A percentile compares a stretch with the other conserved stretches of the same genome.
phyloP scores from a whole-genome alignment of 2,329 filamentous ascomycete genomes.

The Leptodontidium sp. region DNA sequence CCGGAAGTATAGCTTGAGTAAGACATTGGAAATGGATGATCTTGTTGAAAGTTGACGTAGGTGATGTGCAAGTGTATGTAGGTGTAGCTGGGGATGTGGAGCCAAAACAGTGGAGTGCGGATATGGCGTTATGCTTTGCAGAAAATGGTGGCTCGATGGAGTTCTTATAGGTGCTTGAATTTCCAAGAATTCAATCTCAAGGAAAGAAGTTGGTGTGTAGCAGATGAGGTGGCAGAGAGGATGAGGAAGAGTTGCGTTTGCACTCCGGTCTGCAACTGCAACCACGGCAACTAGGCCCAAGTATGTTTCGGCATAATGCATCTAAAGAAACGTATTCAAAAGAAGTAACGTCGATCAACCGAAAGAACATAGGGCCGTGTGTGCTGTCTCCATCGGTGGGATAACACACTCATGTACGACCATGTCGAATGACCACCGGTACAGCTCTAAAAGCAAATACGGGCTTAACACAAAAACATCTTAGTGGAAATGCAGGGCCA shows the following conservation, averaged over 20 bases:
- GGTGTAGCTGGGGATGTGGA: slow-evolving; percentile 39
- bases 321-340: slow-evolving; percentile 41
- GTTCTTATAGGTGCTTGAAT: slow-evolving; percentile 44
- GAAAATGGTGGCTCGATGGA: slow-evolving; percentile 40
- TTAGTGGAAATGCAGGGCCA: slow-evolving; percentile 46
- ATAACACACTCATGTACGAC: slow-evolving; percentile 45
- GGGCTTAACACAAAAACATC: slow-evolving; percentile 41
- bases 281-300: slow-evolving; percentile 45
- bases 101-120: slow-evolving; percentile 41
- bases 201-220: slow-evolving; percentile 35
- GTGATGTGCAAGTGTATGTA: slow-evolving; percentile 32
- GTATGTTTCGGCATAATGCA: slow-evolving; percentile 48
- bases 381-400: slow-evolving; percentile 46
- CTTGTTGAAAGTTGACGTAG: slow-evolving; percentile 24
- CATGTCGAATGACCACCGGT: slow-evolving; percentile 39
- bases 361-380: slow-evolving; percentile 43
- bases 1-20: slow-evolving; percentile 42
- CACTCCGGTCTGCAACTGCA: slow-evolving; percentile 23
- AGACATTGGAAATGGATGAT: slow-evolving; percentile 41
- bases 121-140: slow-evolving; percentile 47
- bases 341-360: slow-evolving; percentile 48
- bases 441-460: slow-evolving; percentile 41
- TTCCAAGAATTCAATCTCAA: slow-evolving; percentile 22
- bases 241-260: slow-evolving; percentile 42
- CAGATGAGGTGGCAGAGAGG: slow-evolving; percentile 45